Evolutionary conservation across 208 protist genomes (phyloP), one percentile per base, ranked within the genome.

Genomic region (Leptomonas seymouri): DNA sequence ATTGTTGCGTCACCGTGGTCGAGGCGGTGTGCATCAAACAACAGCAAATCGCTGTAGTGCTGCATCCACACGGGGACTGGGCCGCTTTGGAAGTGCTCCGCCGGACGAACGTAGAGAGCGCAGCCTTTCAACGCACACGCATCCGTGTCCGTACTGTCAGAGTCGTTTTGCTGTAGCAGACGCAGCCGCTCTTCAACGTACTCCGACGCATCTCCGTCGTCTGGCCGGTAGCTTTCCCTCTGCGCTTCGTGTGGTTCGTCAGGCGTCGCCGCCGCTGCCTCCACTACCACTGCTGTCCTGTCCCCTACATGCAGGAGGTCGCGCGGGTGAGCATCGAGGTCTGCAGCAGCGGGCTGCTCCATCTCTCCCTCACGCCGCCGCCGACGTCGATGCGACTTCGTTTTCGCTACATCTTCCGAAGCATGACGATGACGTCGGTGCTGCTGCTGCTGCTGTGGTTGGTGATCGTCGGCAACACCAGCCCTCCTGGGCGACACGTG

Each of bases 51-150:
- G 27, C 76, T 77, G 65, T 66, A 78, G 18, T 64, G 77, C 21
- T 60, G 58, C 55, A 92, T 25, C 86, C 86, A 92, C 64, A 65
- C 62, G 11, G 86, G 86, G 1, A 74, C 41, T 3, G 76, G 67
- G 9, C 61, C 71, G 42, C 66, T 20, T 28, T 81, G 70, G 28
- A 81, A 82, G 48, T 28, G 54, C 28, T 57, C 55, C 0, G 71
- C 45, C 8, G 55, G 62, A 0, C 71, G 44, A 20, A 76, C 71
- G 28, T 48, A 30, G 3, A 34, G 23, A 3, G 21, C 63, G 39
- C 51, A 60, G 23, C 50, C 63, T 3, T 20, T 16, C 6, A 65
- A 4, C 18, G 34, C 2, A 18, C 8, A 21, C 14, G 15, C 28
- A 41, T 21, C 53, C 4, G 3, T 41, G 16, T 14, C 58, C n/a